Conservation (phyloP, 2,329 filamentous ascomycete species). For the Cladophialophora chaetospira region DNA sequence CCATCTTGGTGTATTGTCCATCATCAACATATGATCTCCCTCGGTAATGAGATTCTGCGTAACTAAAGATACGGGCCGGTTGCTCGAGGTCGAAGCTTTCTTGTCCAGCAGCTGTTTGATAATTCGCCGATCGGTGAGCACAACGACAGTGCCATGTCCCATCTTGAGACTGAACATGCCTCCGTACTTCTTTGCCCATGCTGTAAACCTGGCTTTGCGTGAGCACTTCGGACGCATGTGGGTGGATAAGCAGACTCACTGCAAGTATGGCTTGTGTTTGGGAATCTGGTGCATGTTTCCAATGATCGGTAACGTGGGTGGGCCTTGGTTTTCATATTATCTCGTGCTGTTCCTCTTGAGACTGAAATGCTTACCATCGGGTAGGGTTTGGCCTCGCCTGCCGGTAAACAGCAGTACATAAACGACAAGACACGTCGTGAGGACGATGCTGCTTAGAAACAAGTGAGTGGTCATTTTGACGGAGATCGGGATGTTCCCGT, state of each 20-base stretch:
- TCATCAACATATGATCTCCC: constrained; percentile 23
- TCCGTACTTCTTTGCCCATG: constrained; percentile 49
- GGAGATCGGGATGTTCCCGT: no score
- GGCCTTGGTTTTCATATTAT: constrained; percentile 35
- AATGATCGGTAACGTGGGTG: constrained; percentile 47
- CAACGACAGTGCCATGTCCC: constrained; percentile 42
- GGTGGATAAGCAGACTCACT: constrained; percentile 26
- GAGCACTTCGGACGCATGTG: neutral
- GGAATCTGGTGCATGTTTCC: constrained; percentile 52
- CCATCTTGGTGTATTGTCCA: constrained; percentile 27
- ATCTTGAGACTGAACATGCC: constrained; percentile 47
- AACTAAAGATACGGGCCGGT: constrained; percentile 38
- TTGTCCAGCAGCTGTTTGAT: constrained; percentile 50
- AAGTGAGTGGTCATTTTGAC: constrained; percentile 6
- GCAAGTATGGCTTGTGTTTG: constrained; percentile 36
- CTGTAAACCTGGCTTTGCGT: constrained; percentile 39
- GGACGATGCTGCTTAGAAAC: neutral
- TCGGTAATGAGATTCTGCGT: constrained; percentile 24
- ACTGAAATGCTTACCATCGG: constrained; percentile 1
- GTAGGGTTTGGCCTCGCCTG: constrained; percentile 10
- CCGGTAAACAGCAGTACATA: constrained; percentile 7
- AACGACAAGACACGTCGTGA: constrained; percentile 1
- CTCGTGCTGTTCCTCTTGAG: no score
- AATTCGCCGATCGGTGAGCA: constrained; percentile 45
- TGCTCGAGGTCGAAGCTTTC: constrained; percentile 46